Percentiles rank a stretch among this genome's conserved stretches.
phyloP scores from a whole-genome alignment of 164 flowering plant species.

The Cinnamomum micranthum region DNA sequence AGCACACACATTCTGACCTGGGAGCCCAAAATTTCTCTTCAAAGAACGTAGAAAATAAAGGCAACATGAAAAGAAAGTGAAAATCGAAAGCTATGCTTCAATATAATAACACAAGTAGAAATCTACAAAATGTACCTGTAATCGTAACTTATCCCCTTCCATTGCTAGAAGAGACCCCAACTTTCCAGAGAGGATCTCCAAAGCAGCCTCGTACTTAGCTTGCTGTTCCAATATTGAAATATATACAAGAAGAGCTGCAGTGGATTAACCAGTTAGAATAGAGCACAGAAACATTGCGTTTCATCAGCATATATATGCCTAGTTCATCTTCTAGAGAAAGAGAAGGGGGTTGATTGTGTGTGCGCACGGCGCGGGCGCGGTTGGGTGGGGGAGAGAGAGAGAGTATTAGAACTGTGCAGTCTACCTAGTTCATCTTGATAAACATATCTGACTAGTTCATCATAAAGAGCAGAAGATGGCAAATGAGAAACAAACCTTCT shows the following conservation, averaged over 20 bases:
- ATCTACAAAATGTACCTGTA: slow-evolving; percentile 69
- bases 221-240: slow-evolving; percentile 86
- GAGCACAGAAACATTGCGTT: not conserved
- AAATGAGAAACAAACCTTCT: slow-evolving; percentile 51
- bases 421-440: not conserved
- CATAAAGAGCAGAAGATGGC: slow-evolving; percentile 1
- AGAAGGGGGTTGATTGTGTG: too few relatives aligned
- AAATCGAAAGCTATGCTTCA: not conserved
- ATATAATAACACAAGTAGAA: slow-evolving; percentile 5
- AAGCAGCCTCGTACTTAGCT: slow-evolving; percentile 69
- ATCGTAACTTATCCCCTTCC: slow-evolving; percentile 80
- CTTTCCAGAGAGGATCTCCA: slow-evolving; percentile 73
- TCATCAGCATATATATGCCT: not conserved
- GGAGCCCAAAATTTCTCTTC: not conserved
- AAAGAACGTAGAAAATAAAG: not conserved
- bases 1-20: too few relatives aligned
- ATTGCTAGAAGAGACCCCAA: slow-evolving; percentile 71
- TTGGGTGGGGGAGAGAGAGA: too few relatives aligned
- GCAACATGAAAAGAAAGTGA: not conserved
- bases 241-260: slow-evolving; percentile 80
- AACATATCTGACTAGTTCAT: not conserved
- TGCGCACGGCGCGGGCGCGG: too few relatives aligned
- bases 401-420: not conserved
- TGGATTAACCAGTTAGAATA: slow-evolving; percentile 7
- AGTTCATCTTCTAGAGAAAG: too few relatives aligned